A percentile compares a stretch with the other conserved stretches of the same genome.
Evolutionary conservation across 2,329 filamentous ascomycete genomes (phyloP).

Genomic region (Lecanosticta acicola): DNA sequence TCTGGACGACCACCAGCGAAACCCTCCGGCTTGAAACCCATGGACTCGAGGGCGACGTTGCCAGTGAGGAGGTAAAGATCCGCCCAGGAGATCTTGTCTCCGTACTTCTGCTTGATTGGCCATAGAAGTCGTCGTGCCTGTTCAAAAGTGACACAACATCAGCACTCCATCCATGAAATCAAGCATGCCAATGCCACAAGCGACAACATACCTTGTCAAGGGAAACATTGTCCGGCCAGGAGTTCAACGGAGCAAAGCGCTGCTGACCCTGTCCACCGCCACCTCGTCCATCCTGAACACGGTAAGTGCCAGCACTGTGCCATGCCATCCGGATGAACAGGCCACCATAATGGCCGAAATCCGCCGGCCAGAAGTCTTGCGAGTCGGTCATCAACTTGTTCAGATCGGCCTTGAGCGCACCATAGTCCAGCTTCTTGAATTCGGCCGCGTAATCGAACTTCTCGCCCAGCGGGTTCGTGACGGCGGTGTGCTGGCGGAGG

Average conservation of each 20-base stretch:
- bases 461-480: conserved; percentile 57
- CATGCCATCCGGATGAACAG: conserved; percentile 76
- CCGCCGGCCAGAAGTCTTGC: conserved; percentile 75
- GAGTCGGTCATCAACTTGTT: conserved; percentile 68
- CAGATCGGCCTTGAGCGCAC: conserved; percentile 68
- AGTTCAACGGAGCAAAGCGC: conserved; percentile 74
- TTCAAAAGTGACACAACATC: background rate
- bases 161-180: background rate
- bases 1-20: conserved; percentile 68
- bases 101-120: conserved; percentile 82
- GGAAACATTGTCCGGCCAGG: conserved; percentile 73
- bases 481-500: conserved; percentile 62
- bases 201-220: conserved; percentile 56
- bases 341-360: conserved; percentile 75
- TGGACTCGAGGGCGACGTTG: conserved; percentile 71
- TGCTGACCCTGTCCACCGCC: conserved; percentile 68
- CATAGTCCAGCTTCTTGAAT: conserved; percentile 67
- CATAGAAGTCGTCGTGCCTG: conserved; percentile 65
- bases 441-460: conserved; percentile 66
- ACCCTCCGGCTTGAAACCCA: conserved; percentile 68
- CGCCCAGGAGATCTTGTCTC: conserved; percentile 75
- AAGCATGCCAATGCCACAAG: background rate
- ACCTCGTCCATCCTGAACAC: conserved; percentile 67
- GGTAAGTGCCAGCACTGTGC: conserved; percentile 76
- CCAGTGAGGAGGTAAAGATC: conserved; percentile 66